phyloP scores from a whole-genome alignment of 2,329 filamentous ascomycete genomes.

The Penicillium brevicompactum region DNA sequence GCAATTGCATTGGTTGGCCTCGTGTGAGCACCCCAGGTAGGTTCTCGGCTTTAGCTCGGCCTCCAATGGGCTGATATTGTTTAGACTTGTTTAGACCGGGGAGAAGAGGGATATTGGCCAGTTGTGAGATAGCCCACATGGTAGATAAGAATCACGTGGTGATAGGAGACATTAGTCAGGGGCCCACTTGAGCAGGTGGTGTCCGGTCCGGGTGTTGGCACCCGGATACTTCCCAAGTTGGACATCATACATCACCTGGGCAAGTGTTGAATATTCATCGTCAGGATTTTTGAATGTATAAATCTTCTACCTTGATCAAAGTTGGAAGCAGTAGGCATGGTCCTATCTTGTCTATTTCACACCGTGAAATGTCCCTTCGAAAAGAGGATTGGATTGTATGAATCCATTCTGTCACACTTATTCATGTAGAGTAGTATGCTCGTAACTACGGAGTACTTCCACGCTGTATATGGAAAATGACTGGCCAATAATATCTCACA shows the following conservation, averaged over 20 bases:
- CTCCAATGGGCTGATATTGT: conserved; percentile 5
- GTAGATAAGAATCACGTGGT: conserved; percentile 7
- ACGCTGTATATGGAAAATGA: neutral
- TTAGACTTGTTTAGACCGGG: conserved; percentile 2
- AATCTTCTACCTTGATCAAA: neutral
- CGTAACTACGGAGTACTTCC: neutral
- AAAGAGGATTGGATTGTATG: too few relatives aligned
- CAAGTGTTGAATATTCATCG: neutral
- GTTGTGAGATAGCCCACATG: conserved; percentile 9
- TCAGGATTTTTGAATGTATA: neutral
- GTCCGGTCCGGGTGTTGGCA: too few relatives aligned
- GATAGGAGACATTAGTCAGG: conserved; percentile 3
- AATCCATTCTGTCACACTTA: too few relatives aligned
- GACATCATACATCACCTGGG: too few relatives aligned
- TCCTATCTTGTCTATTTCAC: too few relatives aligned
- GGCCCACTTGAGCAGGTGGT: too few relatives aligned
- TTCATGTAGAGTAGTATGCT: too few relatives aligned
- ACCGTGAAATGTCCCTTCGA: too few relatives aligned
- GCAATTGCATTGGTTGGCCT: neutral
- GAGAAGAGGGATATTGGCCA: conserved; percentile 7
- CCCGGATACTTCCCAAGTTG: too few relatives aligned
- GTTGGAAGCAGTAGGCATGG: too few relatives aligned
- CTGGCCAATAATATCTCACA: conserved; percentile 4
- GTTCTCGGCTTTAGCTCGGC: neutral
- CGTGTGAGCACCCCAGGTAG: neutral